Evolutionary conservation across 345 rosid species (phyloP).

Genomic region (Luvunga scandens): DNA sequence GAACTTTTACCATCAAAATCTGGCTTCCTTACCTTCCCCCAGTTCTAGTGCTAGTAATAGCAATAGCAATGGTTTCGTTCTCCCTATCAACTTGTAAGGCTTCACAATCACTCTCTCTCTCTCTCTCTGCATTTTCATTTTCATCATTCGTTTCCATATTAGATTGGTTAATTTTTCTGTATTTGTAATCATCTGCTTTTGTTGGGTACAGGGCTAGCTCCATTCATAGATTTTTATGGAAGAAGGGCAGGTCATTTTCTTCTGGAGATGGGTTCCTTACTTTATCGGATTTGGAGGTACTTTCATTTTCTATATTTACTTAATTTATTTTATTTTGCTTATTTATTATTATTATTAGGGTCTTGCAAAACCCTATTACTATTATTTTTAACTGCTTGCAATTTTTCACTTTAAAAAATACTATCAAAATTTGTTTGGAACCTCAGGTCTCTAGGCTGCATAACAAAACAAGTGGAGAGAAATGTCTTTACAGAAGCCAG

Average conservation of each 20-base stretch:
- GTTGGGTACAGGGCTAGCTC: constrained; percentile 45
- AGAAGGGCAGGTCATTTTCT: constrained; percentile 48
- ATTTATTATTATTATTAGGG: neutral
- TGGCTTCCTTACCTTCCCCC: constrained; percentile 28
- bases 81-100: constrained; percentile 51
- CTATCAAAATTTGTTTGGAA: neutral
- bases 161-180: too few relatives aligned
- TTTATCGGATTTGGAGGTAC: constrained; percentile 51
- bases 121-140: neutral
- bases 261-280: constrained; percentile 48
- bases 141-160: neutral
- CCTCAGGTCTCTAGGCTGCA: constrained; percentile 36
- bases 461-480: constrained; percentile 33
- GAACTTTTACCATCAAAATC: constrained; percentile 9
- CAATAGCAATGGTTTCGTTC: constrained; percentile 31
- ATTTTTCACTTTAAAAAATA: neutral
- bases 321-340: neutral
- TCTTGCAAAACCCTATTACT: too few relatives aligned
- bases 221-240: constrained; percentile 51
- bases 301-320: neutral
- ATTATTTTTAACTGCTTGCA: neutral
- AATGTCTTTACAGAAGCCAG: constrained; percentile 53
- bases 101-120: neutral
- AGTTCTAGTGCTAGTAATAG: constrained; percentile 14
- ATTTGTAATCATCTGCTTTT: neutral